Base-by-base conservation (phyloP, 192 early-diverging fungal species). In the Radiomyces spectabilis region DNA sequence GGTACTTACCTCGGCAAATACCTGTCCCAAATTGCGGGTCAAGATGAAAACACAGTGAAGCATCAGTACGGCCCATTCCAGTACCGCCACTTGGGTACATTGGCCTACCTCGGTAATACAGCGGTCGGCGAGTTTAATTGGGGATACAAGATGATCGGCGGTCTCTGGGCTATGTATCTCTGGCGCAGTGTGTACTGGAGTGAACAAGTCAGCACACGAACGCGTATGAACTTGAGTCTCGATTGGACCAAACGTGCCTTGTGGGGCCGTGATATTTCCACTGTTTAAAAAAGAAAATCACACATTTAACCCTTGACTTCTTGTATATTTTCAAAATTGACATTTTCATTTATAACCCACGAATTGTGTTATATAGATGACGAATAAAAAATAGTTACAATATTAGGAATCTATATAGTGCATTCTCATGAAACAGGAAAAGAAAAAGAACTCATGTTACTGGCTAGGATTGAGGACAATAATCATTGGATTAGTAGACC, bases 81-180 rank as follows among this genome's bases (percentile, higher is more conserved):
- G 6, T 89, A 89, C 49, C 74, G 51, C 10, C 85, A 85, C 52
- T 66, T 79, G 19, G 86, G 85, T 13, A 73, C 80, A 9, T 58
- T 87, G 41, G 83, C 85, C 2, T 89, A 89, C 51, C 72, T 89
- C 56, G 78, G 84, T 24, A 77, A 71, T 29, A 73, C 70, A 22
- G 78, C 79, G 10, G 78, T 78, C 0, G 62, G 72, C 15, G 78
- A 80, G 26, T 59, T 78, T 61, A 70, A 66, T 40, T 55, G 46
- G 32, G 77, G 77, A 19, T 47, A 50, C 45, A 70, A 73, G 16
- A 76, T 75, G 65, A 58, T 74, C 43, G 71, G 78, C 15, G 76
- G 76, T 6, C 54, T 74, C 12, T 66, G 71, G 42, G 73, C 78
- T 7, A 61, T 79, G 8, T 81, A 80, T 60, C 55, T 81, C 22